These are phyloP conservation scores for Hymenoscyphus fraxineus DNA, from an alignment of 2,329 filamentous ascomycete species.

Conservation along the genomic window DNA sequence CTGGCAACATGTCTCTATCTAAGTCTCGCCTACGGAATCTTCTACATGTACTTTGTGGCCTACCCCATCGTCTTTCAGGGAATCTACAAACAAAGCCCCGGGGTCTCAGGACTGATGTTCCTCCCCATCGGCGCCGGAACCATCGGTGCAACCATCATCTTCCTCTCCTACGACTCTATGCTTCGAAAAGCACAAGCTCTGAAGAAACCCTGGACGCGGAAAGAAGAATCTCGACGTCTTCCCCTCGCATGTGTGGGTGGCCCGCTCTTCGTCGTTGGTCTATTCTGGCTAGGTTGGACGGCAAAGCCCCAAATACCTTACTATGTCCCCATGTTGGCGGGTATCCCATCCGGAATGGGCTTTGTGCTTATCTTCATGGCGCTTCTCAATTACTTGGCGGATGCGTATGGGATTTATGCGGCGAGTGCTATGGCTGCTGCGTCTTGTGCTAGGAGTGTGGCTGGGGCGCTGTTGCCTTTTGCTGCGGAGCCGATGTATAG, in stretches of 20 bases:
- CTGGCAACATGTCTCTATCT: slow-evolving; percentile 59
- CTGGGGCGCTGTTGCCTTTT: slow-evolving; percentile 46
- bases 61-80: slow-evolving; percentile 61
- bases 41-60: slow-evolving; percentile 62
- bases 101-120: slow-evolving; percentile 58
- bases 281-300: slow-evolving; percentile 60
- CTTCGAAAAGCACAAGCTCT: slow-evolving; percentile 47
- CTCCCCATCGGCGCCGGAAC: slow-evolving; percentile 50
- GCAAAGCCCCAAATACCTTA: slow-evolving; percentile 49
- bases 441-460: slow-evolving; percentile 36
- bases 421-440: slow-evolving; percentile 50
- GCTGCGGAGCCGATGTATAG: slow-evolving; percentile 45
- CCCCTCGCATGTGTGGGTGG: slow-evolving; percentile 46
- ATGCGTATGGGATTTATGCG: slow-evolving; percentile 55
- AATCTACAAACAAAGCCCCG: slow-evolving; percentile 56
- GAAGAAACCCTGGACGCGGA: slow-evolving; percentile 46
- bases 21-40: slow-evolving; percentile 58
- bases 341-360: slow-evolving; percentile 50
- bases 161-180: slow-evolving; percentile 49
- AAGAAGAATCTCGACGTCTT: slow-evolving; percentile 47
- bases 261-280: slow-evolving; percentile 43
- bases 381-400: slow-evolving; percentile 56
- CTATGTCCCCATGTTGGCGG: slow-evolving; percentile 53
- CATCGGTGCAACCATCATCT: slow-evolving; percentile 47
- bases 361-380: slow-evolving; percentile 57